Evolutionary conservation across 1,139 yeast genomes (phyloP).

Genomic region (Suhomyces bolitotheri): DNA sequence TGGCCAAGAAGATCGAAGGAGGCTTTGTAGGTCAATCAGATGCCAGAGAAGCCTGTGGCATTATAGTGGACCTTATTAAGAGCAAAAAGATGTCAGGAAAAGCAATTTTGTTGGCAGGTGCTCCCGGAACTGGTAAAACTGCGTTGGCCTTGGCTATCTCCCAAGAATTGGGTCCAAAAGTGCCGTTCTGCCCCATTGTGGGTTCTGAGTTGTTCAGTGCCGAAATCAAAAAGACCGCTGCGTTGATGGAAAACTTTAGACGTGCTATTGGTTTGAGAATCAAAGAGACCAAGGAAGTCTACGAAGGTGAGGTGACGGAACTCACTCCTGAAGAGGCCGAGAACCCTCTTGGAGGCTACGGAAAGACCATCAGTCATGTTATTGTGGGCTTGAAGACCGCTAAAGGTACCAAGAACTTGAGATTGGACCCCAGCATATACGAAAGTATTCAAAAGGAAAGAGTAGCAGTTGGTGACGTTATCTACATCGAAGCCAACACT

Average conservation of each 20-base stretch:
- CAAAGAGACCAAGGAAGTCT: slow-evolving; percentile 95
- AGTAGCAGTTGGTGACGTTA: slow-evolving; percentile 93
- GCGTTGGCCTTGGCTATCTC: slow-evolving; percentile 95
- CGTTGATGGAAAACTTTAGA: slow-evolving; percentile 95
- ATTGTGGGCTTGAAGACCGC: slow-evolving; percentile 93
- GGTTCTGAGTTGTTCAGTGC: slow-evolving; percentile 96
- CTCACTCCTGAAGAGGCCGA: slow-evolving; percentile 96
- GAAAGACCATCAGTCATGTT: slow-evolving; percentile 93
- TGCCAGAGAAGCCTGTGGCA: slow-evolving; percentile 98
- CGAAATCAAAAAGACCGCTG: slow-evolving; percentile 96
- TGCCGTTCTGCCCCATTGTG: slow-evolving; percentile 96
- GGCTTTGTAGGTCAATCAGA: slow-evolving; percentile 94
- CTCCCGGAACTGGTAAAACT: slow-evolving; percentile 98
- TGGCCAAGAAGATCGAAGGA: slow-evolving; percentile 82
- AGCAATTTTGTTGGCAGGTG: slow-evolving; percentile 94
- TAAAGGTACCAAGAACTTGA: slow-evolving; percentile 88
- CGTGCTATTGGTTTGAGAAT: slow-evolving; percentile 94
- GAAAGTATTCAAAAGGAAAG: slow-evolving; percentile 96
- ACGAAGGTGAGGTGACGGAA: slow-evolving; percentile 97
- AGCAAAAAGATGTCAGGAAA: slow-evolving; percentile 93
- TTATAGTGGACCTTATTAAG: slow-evolving; percentile 89
- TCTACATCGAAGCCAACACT: slow-evolving; percentile 94
- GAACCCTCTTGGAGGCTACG: slow-evolving; percentile 96
- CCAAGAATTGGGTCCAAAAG: slow-evolving; percentile 97
- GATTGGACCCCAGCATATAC: slow-evolving; percentile 93